Evolutionary conservation across 768 basidiomycete species (phyloP), one percentile per base, ranked within the genome.

Genomic region (Infundibulicybe gibba): DNA sequence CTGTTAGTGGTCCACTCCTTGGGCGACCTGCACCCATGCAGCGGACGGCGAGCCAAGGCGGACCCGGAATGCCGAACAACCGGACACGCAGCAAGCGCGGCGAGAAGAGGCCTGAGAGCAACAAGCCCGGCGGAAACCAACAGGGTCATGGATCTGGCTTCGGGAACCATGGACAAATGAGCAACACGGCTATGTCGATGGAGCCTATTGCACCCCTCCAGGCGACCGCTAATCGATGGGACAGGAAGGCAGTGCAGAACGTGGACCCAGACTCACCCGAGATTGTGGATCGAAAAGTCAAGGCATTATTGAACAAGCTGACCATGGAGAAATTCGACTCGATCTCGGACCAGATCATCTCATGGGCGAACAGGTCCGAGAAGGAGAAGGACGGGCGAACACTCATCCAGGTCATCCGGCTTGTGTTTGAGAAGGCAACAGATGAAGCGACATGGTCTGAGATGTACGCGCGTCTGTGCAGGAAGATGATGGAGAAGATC

Each of bases 301-400:
- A 88, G 66, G 72, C 74, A 43, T 70, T 97, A 48, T 84, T 98
- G 57, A 95, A 98, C 79, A 97, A 93, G 71, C 80, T 97, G 32
- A 94, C 94, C 12, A 88, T 94, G 83, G 93, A 97, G 74, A 89
- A 88, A 55, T 97, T 97, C 75, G 90, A 94, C 55, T 85, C 90
- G 6, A 97, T 97, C 60, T 94, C 94, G 2, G 83, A 90, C 61
- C 93, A 98, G 65, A 95, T 98, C 63, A 87, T 98, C 53, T 66
- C 77, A 8, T 97, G 93, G 91, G 94, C 94, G 25, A 95, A 97
- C 78, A 90, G 81, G 70, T 90, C 87, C 3, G 85, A 87, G 72
- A 80, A 86, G 58, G 93, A 98, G 76, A 89, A 83, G 62, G 92
- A 97, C 60, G 93, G 94, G 2, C 82, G 87, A 54, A 95, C 94